Evolutionary conservation across 495 filamentous ascomycete genomes (phyloP), one percentile per base, ranked within the genome.

Genomic region (Cercophora scortea): DNA sequence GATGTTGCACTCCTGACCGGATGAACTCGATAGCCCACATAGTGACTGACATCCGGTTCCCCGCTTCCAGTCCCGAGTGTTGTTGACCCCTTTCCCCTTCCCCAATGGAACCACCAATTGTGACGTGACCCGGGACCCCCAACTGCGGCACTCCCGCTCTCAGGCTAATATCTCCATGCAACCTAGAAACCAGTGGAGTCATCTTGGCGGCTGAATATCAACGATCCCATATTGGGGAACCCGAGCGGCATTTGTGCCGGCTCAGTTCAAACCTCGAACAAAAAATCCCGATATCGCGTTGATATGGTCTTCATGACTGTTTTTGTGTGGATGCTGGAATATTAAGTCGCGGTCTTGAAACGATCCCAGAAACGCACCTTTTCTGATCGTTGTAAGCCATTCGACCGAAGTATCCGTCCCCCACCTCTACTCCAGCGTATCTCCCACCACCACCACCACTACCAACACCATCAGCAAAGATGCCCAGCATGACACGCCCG

Each of bases 401-500:
- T 43, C 15, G 12, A 13, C 13, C 34, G 1, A 49, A 39, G 19
- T 49, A n/a, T 12, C 36, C 8, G 13, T 34, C 9, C 32, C 47
- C 16, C 43, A 47, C 38, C 15, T 52, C 45, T 42, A 45, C 49
- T n/a, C n/a, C n/a, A 51, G 8, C n/a, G 10, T 36, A 32, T n/a
- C 9, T 49, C 39, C 16, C 18, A 18, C 18, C 40, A 32, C 38
- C 12, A 5, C 33, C 45, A 34, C 9, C 43, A 32, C 49, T 33
- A 52, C 33, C 32, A 35, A 38, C 40, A 8, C 47, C 41, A 34
- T 48, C 44, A 45, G 10, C 43, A 33, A 53, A 25, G 25, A 25
- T 25, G 25, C 25, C 48, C 53, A 75, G 59, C 55, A 81, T 81
- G 77, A 55, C 70, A 35, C 72, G 76, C 56, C 74, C 73, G 51